Evolutionary conservation across 768 basidiomycete genomes (phyloP).

Genomic region (Lanmaoa pseudosensibilis): DNA sequence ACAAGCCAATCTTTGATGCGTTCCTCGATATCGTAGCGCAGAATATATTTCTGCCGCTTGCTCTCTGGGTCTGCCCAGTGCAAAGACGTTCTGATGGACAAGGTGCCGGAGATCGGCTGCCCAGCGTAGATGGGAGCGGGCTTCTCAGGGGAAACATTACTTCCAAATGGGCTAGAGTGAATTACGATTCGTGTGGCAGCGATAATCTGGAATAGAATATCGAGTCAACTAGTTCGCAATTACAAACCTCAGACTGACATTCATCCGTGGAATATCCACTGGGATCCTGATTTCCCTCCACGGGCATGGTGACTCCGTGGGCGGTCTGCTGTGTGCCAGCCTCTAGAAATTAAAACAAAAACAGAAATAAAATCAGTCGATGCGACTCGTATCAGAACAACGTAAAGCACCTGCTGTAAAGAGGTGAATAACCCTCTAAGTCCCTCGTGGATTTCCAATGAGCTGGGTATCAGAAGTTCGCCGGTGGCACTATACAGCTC

Average conservation of each 20-base stretch:
- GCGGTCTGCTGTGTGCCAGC: conserved; percentile 42
- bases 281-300: conserved; percentile 84
- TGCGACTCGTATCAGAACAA: conserved; percentile 24
- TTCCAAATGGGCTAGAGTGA: conserved; percentile 44
- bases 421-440: conserved; percentile 23
- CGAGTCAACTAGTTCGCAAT: background rate
- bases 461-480: conserved; percentile 57
- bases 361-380: conserved; percentile 26
- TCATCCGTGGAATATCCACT: conserved; percentile 81
- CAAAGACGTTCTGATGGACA: conserved; percentile 71
- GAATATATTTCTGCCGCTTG: conserved; percentile 45
- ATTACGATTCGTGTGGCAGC: conserved; percentile 57
- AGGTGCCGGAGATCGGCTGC: conserved; percentile 71
- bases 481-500: conserved; percentile 70
- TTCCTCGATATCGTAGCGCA: conserved; percentile 84
- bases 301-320: conserved; percentile 34
- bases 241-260: conserved; percentile 47
- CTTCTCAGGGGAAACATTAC: conserved; percentile 27
- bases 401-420: conserved; percentile 35
- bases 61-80: conserved; percentile 64
- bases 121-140: conserved; percentile 71
- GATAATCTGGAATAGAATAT: conserved; percentile 51
- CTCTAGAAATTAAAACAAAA: conserved; percentile 28
- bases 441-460: conserved; percentile 32
- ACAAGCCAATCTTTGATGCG: conserved; percentile 85